phyloP scores from a whole-genome alignment of 2,329 filamentous ascomycete genomes.

The Aspergillus transmontanensis region DNA sequence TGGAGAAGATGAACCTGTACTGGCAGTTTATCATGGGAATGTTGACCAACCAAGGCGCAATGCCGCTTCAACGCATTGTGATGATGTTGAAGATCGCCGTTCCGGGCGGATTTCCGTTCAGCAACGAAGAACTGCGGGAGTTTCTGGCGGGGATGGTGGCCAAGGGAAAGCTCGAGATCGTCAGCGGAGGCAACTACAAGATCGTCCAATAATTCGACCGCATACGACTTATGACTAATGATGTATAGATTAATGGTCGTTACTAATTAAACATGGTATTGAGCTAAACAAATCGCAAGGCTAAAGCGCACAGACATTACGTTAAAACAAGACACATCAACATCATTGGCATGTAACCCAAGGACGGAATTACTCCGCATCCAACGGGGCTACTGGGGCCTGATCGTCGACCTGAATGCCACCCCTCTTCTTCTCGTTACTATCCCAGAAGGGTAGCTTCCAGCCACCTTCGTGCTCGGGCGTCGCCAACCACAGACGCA shows the following conservation, averaged over 20 bases:
- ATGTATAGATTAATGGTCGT: constrained; percentile 1
- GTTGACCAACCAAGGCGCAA: constrained; percentile 87
- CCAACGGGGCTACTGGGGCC: constrained; percentile 71
- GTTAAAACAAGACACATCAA: constrained; percentile 5
- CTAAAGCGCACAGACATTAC: constrained; percentile 11
- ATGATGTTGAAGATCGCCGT: constrained; percentile 97
- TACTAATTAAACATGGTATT: constrained; percentile 13
- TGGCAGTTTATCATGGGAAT: constrained; percentile 93
- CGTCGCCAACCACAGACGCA: constrained; percentile 82
- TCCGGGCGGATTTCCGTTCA: constrained; percentile 84
- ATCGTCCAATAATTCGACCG: constrained; percentile 30
- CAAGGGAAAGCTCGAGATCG: constrained; percentile 68
- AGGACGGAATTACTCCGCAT: constrained; percentile 65
- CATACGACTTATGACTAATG: constrained; percentile 7
- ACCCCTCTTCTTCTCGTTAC: constrained; percentile 79
- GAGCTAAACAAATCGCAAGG: constrained; percentile 3
- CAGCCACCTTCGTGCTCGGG: constrained; percentile 83
- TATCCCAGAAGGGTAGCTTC: constrained; percentile 81
- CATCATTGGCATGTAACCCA: neutral
- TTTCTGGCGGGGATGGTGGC: constrained; percentile 79
- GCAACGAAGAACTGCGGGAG: constrained; percentile 81
- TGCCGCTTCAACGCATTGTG: constrained; percentile 77
- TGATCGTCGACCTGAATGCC: constrained; percentile 86
- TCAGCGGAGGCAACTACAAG: constrained; percentile 69
- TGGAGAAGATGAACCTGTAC: constrained; percentile 74